These are phyloP conservation scores for Leishmania tarentolae DNA, from an alignment of 208 protist species.

Conservation along the genomic window DNA sequence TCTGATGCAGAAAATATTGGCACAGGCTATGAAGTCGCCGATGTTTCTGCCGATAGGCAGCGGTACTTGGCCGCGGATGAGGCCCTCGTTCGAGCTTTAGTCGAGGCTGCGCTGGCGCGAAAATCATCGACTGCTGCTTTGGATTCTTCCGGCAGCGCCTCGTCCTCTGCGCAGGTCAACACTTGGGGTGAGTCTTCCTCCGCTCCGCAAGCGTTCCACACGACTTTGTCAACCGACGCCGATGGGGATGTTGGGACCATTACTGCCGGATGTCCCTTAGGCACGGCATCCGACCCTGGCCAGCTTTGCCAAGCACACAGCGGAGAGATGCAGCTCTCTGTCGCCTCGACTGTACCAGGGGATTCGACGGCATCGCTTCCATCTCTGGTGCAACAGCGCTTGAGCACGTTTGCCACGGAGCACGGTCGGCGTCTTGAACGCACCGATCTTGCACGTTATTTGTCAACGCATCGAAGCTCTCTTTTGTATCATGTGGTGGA, in stretches of 20 bases:
- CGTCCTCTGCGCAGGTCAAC: background rate
- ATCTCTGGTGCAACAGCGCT: background rate
- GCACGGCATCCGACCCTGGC: background rate
- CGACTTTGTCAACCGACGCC: background rate
- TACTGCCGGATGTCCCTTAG: background rate
- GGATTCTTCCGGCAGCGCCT: background rate
- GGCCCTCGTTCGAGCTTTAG: conserved; percentile 8
- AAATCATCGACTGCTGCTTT: background rate
- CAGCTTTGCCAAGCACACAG: background rate
- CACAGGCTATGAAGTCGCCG: background rate
- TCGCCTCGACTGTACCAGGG: background rate
- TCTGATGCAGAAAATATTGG: background rate
- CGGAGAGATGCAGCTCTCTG: background rate
- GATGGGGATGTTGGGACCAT: background rate
- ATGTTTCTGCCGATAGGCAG: background rate
- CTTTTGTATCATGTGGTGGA: conserved; percentile 8
- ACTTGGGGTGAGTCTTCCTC: background rate
- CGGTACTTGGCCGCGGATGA: conserved; percentile 18
- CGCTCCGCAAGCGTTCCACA: background rate
- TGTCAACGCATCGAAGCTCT: background rate
- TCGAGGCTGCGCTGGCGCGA: conserved; percentile 3
- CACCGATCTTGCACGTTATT: background rate
- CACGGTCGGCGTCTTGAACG: background rate
- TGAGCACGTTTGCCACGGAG: conserved; percentile 2
- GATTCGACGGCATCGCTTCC: background rate